phyloP scores from a whole-genome alignment of 768 basidiomycete species.

The Leccinellum rugosiceps region DNA sequence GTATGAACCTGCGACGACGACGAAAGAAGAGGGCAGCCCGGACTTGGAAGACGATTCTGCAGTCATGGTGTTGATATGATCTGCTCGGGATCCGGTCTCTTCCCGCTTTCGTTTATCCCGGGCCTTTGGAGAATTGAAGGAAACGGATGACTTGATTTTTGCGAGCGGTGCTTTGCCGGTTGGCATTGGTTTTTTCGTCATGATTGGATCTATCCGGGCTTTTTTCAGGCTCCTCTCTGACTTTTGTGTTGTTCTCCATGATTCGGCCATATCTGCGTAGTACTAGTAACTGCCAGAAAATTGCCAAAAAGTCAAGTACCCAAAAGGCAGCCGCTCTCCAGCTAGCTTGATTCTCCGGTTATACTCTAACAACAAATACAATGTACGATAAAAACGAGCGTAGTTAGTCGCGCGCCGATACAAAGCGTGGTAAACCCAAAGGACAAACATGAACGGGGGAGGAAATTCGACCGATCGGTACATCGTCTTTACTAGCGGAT shows the following conservation, averaged over 20 bases:
- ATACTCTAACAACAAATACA: too few species aligned
- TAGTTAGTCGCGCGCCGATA: too few species aligned
- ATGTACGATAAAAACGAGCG: too few species aligned
- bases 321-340: too few species aligned
- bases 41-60: conserved; percentile 3
- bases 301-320: background rate
- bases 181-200: background rate
- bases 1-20: conserved; percentile 89
- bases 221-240: conserved; percentile 23
- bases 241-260: conserved; percentile 16
- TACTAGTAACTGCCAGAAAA: too few species aligned
- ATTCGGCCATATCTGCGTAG: conserved; percentile 15
- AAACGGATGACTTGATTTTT: background rate
- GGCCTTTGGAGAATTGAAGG: conserved; percentile 20
- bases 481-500: too few species aligned
- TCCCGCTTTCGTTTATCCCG: conserved; percentile 31
- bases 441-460: too few species aligned
- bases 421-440: too few species aligned
- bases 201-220: conserved; percentile 16
- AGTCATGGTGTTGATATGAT: background rate
- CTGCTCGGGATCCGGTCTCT: background rate
- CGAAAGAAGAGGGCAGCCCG: conserved; percentile 61
- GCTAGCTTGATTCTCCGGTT: too few species aligned
- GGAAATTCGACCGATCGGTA: too few species aligned
- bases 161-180: background rate